These are phyloP conservation scores for Citrus inodora DNA, from an alignment of 345 rosid species.

Conservation along the genomic window DNA sequence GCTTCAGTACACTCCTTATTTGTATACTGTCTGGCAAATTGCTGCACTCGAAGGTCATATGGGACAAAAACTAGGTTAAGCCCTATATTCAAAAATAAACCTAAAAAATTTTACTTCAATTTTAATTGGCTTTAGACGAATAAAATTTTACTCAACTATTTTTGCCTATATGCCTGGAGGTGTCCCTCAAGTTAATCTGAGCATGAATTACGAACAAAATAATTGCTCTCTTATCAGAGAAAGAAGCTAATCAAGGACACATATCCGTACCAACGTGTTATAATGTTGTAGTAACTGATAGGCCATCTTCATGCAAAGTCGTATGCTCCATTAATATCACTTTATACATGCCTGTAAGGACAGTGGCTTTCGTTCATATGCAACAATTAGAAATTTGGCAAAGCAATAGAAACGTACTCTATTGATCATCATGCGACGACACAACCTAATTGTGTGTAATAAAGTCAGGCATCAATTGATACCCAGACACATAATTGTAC, in stretches of 20 bases:
- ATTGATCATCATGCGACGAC: not conserved
- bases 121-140: not conserved
- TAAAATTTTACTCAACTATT: not conserved
- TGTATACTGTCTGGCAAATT: slow-evolving; percentile 17
- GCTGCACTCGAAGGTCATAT: slow-evolving; percentile 4
- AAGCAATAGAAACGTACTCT: not conserved
- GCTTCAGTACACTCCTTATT: slow-evolving; percentile 30
- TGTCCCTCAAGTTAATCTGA: not conserved
- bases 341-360: not conserved
- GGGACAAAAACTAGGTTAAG: slow-evolving; percentile 33
- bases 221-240: not conserved
- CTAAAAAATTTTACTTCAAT: not conserved
- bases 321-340: not conserved
- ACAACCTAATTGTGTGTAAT: not conserved
- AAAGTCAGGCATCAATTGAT: not conserved
- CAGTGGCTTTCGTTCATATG: not conserved
- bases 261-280: not conserved
- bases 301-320: not conserved
- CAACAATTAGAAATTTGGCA: not conserved
- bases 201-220: not conserved
- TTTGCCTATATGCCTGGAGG: not conserved
- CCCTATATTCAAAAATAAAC: not conserved
- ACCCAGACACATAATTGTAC: not conserved
- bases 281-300: not conserved
- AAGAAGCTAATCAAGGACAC: not conserved